Evolutionary conservation across 305 asterid genomes (phyloP), one percentile per base, ranked within the genome.

Genomic region (Solanum hybrid): DNA sequence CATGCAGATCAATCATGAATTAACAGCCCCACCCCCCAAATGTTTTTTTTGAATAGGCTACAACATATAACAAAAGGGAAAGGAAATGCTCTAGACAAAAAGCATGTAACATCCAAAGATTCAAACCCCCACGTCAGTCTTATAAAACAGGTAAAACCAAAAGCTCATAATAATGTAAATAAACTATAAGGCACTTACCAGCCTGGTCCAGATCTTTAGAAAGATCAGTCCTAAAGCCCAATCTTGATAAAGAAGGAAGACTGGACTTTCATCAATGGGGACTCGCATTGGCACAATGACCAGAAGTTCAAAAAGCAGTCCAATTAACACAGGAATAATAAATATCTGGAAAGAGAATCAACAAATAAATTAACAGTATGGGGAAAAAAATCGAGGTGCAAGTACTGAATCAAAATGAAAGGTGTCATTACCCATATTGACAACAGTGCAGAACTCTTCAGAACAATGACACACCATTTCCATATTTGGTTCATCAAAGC

Each of bases 251-350:
- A 97, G 89, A 86, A 97, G 99, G 95, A 97, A 97, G 89, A 96
- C 98, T 67, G 99, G 99, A 84, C 99, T 97, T 92, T 97, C 99
- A 86, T 97, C 98, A 92, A 97, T 95, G 4, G 99, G 99, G 40
- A 97, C 99, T 89, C 98, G 96, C 98, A 97, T 97, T 8, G 99
- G 99, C 88, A 97, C 98, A 82, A 97, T 97, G 11, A 97, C 98
- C 90, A 97, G 94, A 89, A 97, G 99, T 92, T 97, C 99, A 90
- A 97, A 97, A 67, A 97, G 97, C 92, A 97, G 93, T 86, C 99
- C 99, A 37, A 97, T 97, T 89, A 97, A 89, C 84, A 97, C 97
- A 5, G 99, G 99, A 89, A 97, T 97, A 87, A 97, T 96, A 64
- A 97, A 94, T 34, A 97, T 94, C 99, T 97, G 96, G 89, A 92